A percentile compares a stretch with the other conserved stretches of the same genome.
These are phyloP conservation scores for Cyanidium caldarium DNA, from an alignment of 23 red algal species.

Conservation along the genomic window DNA sequence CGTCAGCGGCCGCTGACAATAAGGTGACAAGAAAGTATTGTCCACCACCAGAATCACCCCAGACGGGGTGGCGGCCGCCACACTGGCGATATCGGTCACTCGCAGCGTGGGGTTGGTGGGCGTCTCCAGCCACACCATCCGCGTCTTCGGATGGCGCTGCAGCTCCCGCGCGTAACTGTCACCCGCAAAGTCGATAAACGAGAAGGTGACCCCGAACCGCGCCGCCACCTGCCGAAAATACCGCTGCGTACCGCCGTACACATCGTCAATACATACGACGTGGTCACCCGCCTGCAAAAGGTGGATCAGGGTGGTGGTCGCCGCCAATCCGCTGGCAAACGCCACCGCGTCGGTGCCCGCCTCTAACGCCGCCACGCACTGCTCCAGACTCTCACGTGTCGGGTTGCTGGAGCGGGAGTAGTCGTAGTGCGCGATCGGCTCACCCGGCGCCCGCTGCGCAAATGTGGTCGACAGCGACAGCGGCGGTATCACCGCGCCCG, in stretches of 20 bases:
- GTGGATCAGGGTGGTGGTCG: conserved; percentile 30
- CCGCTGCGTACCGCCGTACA: conserved; percentile 32
- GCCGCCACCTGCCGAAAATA: conserved; percentile 26
- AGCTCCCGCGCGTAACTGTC: neutral
- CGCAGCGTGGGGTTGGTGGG: conserved; percentile 37
- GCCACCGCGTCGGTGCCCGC: neutral
- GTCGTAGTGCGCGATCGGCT: conserved; percentile 4
- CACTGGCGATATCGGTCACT: conserved; percentile 22
- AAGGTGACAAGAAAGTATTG: conserved; percentile 38
- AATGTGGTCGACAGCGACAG: conserved; percentile 19
- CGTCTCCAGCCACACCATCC: conserved; percentile 28
- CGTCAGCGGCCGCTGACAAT: conserved; percentile 16
- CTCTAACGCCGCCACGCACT: conserved; percentile 11
- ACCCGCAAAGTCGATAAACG: conserved; percentile 22
- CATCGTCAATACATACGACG: conserved; percentile 34
- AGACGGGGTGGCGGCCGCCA: neutral
- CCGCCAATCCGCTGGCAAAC: conserved; percentile 21
- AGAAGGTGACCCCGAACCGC: conserved; percentile 13
- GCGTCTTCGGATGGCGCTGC: neutral
- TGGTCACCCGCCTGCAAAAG: conserved; percentile 21
- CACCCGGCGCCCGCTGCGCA: conserved; percentile 14
- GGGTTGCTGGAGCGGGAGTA: conserved; percentile 29
- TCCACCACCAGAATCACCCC: conserved; percentile 26
- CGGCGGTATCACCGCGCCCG: conserved; percentile 30
- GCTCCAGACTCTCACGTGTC: conserved; percentile 22